phyloP scores from a whole-genome alignment of 2,329 filamentous ascomycete genomes.

The Leptographium procerum region DNA sequence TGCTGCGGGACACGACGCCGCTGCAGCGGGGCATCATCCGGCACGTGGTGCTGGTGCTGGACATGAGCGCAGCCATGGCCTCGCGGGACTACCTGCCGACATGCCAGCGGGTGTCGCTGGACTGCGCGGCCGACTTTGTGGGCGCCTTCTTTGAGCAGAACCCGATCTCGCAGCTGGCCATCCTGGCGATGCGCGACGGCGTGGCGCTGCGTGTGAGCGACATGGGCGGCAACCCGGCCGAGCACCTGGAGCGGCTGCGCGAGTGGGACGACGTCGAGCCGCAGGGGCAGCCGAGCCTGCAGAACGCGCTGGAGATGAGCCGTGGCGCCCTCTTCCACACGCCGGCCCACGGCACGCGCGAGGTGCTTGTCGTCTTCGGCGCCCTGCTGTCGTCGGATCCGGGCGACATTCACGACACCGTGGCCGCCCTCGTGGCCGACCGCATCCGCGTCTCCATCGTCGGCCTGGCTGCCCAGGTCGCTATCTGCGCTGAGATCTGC shows the following conservation, averaged over 20 bases:
- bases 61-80: conserved; percentile 86
- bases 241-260: conserved; percentile 70
- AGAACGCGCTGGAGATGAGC: conserved; percentile 94
- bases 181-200: conserved; percentile 88
- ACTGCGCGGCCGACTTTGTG: conserved; percentile 78
- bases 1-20: conserved; percentile 88
- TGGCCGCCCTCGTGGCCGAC: conserved; percentile 65
- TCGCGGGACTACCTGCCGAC: conserved; percentile 92
- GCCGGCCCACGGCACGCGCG: conserved; percentile 83
- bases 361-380: conserved; percentile 85
- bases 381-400: conserved; percentile 85
- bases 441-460: conserved; percentile 81
- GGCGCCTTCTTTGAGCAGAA: conserved; percentile 97
- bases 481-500: conserved; percentile 84
- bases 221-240: conserved; percentile 80
- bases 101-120: conserved; percentile 69
- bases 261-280: conserved; percentile 55
- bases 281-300: conserved; percentile 67
- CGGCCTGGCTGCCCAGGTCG: conserved; percentile 81
- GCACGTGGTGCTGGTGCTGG: conserved; percentile 82
- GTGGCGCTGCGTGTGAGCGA: conserved; percentile 77
- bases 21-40: conserved; percentile 94
- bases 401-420: conserved; percentile 88
- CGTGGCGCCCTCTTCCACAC: conserved; percentile 86
- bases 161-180: conserved; percentile 87